A percentile compares a stretch with the other conserved stretches of the same genome.
These are phyloP conservation scores for Leccinum obscurum DNA, from an alignment of 768 basidiomycete species.

Conservation along the genomic window DNA sequence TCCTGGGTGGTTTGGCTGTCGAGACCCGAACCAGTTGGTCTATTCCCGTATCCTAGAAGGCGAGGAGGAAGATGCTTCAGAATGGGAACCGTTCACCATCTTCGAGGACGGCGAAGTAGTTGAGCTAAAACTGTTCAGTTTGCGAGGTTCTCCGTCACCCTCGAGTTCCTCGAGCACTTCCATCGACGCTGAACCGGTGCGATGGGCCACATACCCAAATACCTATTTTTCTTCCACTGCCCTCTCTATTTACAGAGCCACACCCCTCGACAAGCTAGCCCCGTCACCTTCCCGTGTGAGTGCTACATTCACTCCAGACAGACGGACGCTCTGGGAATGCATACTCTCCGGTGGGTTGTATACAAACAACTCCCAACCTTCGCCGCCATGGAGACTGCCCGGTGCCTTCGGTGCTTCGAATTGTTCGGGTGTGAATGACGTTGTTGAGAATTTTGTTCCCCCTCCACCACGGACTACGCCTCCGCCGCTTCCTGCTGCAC, in stretches of 20 bases:
- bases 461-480: constrained; percentile 29
- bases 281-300: constrained; percentile 29
- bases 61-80: neutral
- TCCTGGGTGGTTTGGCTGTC: constrained; percentile 57
- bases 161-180: constrained; percentile 13
- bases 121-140: constrained; percentile 17
- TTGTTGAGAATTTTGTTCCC: constrained; percentile 25
- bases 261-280: constrained; percentile 31
- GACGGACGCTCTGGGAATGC: constrained; percentile 41
- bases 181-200: constrained; percentile 14
- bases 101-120: constrained; percentile 42
- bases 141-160: constrained; percentile 4
- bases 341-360: constrained; percentile 29
- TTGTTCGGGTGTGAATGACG: neutral
- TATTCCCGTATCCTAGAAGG: constrained; percentile 48
- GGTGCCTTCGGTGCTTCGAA: constrained; percentile 15
- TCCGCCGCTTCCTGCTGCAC: too few species aligned
- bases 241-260: constrained; percentile 53
- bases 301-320: constrained; percentile 37
- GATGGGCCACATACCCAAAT: constrained; percentile 67
- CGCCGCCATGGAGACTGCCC: constrained; percentile 27
- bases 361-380: neutral
- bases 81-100: constrained; percentile 34
- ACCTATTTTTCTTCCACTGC: constrained; percentile 56
- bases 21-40: constrained; percentile 55